Base-by-base conservation (phyloP, 495 filamentous ascomycete genomes). In the Penicillium egyptiacum region DNA sequence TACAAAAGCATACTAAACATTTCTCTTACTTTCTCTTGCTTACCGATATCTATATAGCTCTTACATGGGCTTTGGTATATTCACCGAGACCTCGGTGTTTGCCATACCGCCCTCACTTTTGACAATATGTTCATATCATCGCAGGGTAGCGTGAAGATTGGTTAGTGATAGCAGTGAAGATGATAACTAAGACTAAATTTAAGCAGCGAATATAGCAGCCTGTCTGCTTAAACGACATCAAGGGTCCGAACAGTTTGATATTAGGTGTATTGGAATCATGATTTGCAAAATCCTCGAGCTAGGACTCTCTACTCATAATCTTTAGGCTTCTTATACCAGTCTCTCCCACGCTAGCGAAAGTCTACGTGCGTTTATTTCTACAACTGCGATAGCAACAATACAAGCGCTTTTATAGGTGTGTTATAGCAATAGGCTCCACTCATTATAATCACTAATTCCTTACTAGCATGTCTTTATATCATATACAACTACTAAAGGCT, bases 61-160 rank as follows among this genome's bases (percentile, higher is more conserved):
- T 39, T 52, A 4, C 35, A 52, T 26, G 35, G 49, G 22, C 49
- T 52, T 52, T 52, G 49, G 49, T 52, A 52, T 41, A 52, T 52
- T 40, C 49, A 52, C 26, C 49, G 49, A 12, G 49, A 52, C 19
- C 49, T 52, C 26, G 35, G 33, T n/a, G 26, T 52, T 23, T 52
- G 19, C 33, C 35, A 52, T 26, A 52, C 35, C 16, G 20, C 33
- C 33, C n/a, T 52, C 11, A 26, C 35, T 22, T 52, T 16, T 25
- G 25, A 39, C 25, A 52, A 52, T 41, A n/a, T 52, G 6, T 52
- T 52, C 12, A 39, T 52, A 40, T 52, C 49, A 20, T 23, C 33
- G 19, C 33, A 52, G 17, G 49, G 49, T 23, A 52, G 49, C 14
- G 49, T 52, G 9, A 52, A 52, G 49, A 52, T 52, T 40, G 49